These are phyloP conservation scores for Debaryomyces robertsiae DNA, from an alignment of 1,139 yeast genomes.

Conservation along the genomic window DNA sequence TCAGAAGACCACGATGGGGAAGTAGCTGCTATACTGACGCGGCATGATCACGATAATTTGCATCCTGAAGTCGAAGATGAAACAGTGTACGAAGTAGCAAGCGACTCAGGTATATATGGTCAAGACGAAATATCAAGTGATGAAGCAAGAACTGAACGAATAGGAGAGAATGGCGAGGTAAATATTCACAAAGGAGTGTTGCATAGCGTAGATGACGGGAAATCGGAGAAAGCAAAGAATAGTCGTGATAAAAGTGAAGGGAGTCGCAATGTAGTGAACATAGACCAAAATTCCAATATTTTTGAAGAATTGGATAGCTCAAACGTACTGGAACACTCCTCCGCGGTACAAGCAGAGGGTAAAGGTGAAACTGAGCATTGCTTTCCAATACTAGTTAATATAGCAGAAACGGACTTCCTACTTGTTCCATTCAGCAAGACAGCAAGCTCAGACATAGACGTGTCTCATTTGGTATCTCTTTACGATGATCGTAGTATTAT, in stretches of 20 bases:
- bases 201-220: too few species aligned
- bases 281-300: not conserved
- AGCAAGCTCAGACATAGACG: constrained; percentile 11
- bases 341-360: not conserved
- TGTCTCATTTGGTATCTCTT: constrained; percentile 25
- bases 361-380: not conserved
- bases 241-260: not conserved
- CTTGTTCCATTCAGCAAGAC: constrained; percentile 25
- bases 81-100: too few species aligned
- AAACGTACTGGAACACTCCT: not conserved
- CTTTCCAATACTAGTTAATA: constrained; percentile 23
- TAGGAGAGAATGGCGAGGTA: too few species aligned
- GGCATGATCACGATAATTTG: too few species aligned
- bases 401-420: constrained; percentile 29
- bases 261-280: not conserved
- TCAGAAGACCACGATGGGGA: too few species aligned
- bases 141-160: too few species aligned
- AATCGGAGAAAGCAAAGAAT: too few species aligned
- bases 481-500: constrained; percentile 25
- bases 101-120: too few species aligned
- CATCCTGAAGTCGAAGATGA: too few species aligned
- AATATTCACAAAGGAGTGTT: too few species aligned
- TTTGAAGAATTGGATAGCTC: not conserved
- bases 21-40: too few species aligned
- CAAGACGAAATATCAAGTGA: too few species aligned